A percentile compares a stretch with the other conserved stretches of the same genome.
Evolutionary conservation across 495 filamentous ascomycete genomes (phyloP).

Genomic region (Pyronema omphalodes): DNA sequence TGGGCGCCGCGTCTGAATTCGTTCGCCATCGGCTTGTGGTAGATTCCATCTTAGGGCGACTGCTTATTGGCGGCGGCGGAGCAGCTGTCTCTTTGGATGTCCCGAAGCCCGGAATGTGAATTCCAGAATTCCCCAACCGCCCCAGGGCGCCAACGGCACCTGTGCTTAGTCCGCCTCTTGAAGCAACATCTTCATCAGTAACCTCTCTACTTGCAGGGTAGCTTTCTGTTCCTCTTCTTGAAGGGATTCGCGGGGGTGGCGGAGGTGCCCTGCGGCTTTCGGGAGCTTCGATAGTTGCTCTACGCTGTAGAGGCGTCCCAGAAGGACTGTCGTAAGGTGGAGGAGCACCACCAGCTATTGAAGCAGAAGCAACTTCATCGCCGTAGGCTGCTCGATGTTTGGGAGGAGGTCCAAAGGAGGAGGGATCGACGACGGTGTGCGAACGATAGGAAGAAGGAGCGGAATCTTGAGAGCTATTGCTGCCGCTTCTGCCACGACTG

Average conservation of each 20-base stretch:
- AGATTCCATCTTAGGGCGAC: slow-evolving; percentile 6
- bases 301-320: slow-evolving; percentile 11
- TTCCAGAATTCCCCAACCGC: slow-evolving; percentile 53
- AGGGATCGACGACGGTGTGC: slow-evolving; percentile 63
- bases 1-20: slow-evolving; percentile 35
- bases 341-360: not conserved
- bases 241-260: slow-evolving; percentile 58
- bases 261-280: slow-evolving; percentile 26
- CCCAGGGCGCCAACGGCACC: slow-evolving; percentile 13
- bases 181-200: slow-evolving; percentile 11
- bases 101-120: slow-evolving; percentile 65
- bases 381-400: slow-evolving; percentile 30
- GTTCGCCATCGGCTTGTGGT: slow-evolving; percentile 30
- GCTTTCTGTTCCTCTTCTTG: slow-evolving; percentile 39
- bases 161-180: slow-evolving; percentile 9
- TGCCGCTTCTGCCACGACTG: not conserved
- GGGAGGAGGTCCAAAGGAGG: slow-evolving; percentile 70
- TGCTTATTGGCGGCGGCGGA: slow-evolving; percentile 7
- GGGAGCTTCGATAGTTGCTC: not conserved
- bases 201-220: slow-evolving; percentile 38
- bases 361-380: slow-evolving; percentile 16
- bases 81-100: slow-evolving; percentile 28
- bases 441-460: slow-evolving; percentile 39
- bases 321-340: slow-evolving; percentile 24
- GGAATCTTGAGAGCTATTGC: not conserved